A percentile compares a stretch with the other conserved stretches of the same genome.
phyloP scores from a whole-genome alignment of 2,329 filamentous ascomycete genomes.

The Pezicula neosporulosa region DNA sequence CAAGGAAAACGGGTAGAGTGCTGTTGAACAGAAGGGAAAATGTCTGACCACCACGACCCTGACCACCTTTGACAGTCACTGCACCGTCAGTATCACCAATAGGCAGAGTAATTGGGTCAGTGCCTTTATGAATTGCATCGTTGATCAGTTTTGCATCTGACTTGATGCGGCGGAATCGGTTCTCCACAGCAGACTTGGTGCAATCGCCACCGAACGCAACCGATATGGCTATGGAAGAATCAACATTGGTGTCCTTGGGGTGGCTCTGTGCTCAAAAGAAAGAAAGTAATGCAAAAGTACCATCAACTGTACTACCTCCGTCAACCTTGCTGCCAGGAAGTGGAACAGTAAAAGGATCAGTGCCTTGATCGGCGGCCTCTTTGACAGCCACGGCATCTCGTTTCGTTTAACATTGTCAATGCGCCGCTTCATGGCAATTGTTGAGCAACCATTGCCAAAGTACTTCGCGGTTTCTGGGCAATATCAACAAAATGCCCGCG shows the following conservation, averaged over 20 bases:
- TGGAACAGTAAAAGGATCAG: conserved; percentile 12
- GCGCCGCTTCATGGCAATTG: neutral
- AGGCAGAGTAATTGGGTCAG: conserved; percentile 31
- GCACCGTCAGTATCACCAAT: conserved; percentile 15
- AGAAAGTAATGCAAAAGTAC: neutral
- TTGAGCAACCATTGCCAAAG: neutral
- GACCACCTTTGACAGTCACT: conserved; percentile 1
- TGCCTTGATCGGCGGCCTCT: conserved; percentile 8
- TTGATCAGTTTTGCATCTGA: conserved; percentile 33
- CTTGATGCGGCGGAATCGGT: conserved; percentile 36
- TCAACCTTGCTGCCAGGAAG: neutral
- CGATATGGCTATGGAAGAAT: conserved; percentile 18
- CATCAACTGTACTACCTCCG: neutral
- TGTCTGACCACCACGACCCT: conserved; percentile 6
- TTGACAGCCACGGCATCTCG: neutral
- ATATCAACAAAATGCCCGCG: too few species aligned
- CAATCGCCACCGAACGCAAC: conserved; percentile 28
- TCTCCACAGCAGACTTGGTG: conserved; percentile 32
- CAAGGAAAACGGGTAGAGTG: conserved; percentile 8
- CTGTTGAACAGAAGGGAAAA: neutral
- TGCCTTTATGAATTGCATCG: conserved; percentile 21
- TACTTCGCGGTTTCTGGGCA: neutral
- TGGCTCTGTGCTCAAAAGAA: neutral
- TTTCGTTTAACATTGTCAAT: neutral
- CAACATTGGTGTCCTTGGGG: conserved; percentile 10